Percentiles rank a stretch among this genome's conserved stretches.
Conservation (phyloP, 805 yeast species). For the Lipomyces starkeyi region DNA sequence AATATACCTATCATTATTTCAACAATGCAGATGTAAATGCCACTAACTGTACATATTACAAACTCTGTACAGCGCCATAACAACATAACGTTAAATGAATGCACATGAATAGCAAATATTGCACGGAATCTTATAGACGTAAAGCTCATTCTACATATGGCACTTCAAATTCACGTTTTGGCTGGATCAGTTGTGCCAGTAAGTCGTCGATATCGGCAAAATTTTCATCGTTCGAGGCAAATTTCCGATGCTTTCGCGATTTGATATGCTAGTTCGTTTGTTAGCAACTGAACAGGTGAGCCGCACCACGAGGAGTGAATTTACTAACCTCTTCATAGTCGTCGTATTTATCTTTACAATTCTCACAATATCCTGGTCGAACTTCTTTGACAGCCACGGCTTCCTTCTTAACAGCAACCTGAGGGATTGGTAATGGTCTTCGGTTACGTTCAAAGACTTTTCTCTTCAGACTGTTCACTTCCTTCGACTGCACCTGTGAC, state of each 20-base stretch:
- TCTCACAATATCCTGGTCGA: constrained; percentile 88
- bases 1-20: neutral
- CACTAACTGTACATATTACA: constrained; percentile 1
- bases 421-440: constrained; percentile 37
- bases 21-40: constrained; percentile 1
- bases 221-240: constrained; percentile 73
- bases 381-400: constrained; percentile 38
- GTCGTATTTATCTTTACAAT: constrained; percentile 84
- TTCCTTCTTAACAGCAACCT: constrained; percentile 32
- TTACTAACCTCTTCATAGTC: constrained; percentile 60
- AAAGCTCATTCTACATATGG: neutral
- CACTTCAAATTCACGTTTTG: neutral
- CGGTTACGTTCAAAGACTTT: constrained; percentile 46
- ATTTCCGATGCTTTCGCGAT: constrained; percentile 73
- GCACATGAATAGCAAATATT: neutral
- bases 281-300: neutral
- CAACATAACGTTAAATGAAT: neutral
- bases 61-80: neutral
- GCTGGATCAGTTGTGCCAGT: constrained; percentile 48
- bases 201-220: constrained; percentile 79
- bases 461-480: constrained; percentile 51
- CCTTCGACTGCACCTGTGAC: constrained; percentile 48
- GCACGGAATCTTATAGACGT: neutral
- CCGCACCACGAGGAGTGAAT: neutral
- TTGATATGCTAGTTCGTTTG: constrained; percentile 56